These are phyloP conservation scores for Urostyla sp. DNA, from an alignment of 73 alveolate species.

Conservation along the genomic window DNA sequence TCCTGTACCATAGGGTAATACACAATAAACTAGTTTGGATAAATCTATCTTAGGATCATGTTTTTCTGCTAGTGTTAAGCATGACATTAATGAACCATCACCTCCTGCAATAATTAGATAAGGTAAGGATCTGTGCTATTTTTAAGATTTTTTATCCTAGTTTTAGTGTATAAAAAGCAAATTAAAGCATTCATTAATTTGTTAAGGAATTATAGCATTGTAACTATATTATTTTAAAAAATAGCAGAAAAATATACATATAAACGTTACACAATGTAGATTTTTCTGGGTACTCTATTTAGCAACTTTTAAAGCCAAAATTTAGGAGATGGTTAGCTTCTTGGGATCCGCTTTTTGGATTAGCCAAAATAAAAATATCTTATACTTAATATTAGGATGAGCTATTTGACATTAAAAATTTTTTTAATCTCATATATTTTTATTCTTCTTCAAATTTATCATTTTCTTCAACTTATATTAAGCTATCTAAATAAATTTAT, in stretches of 20 bases:
- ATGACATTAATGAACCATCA: conserved; percentile 81
- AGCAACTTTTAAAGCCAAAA: background rate
- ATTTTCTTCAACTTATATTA: too few species aligned
- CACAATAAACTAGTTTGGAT: conserved; percentile 18
- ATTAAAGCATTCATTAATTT: background rate
- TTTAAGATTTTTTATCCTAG: background rate
- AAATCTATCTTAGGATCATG: conserved; percentile 40
- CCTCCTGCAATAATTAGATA: conserved; percentile 75
- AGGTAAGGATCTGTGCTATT: background rate
- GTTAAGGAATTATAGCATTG: too few species aligned
- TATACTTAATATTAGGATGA: too few species aligned
- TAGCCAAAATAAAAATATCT: conserved; percentile 7
- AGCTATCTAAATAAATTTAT: too few species aligned
- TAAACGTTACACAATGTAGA: background rate
- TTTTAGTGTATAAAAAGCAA: background rate
- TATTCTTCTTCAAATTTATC: too few species aligned
- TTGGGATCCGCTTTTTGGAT: conserved; percentile 49
- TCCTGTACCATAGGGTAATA: conserved; percentile 84
- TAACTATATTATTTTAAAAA: background rate
- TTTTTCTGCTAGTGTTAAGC: conserved; percentile 49
- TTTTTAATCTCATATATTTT: too few species aligned
- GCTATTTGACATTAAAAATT: too few species aligned
- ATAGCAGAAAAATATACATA: background rate
- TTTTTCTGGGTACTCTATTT: background rate
- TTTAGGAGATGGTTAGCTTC: background rate